Evolutionary conservation across 2,329 filamentous ascomycete species (phyloP).

Genomic region (Alternaria sp.): DNA sequence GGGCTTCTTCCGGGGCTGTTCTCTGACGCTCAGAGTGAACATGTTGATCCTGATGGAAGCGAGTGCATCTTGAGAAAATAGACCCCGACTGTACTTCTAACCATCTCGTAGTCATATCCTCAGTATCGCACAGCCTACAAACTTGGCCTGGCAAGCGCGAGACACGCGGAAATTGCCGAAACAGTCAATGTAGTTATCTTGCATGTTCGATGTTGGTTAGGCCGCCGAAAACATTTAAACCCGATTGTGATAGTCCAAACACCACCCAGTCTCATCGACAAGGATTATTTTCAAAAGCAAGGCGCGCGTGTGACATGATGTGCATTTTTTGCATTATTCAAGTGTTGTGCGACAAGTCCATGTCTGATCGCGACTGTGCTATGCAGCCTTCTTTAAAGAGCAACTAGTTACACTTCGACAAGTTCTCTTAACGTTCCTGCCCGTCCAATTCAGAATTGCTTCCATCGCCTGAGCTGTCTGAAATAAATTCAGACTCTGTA

Average conservation of each 20-base stretch:
- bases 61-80: not conserved
- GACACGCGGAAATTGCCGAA: not conserved
- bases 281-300: conserved; percentile 6
- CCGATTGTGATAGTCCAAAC: conserved; percentile 4
- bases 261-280: conserved; percentile 7
- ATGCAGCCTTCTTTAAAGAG: not conserved
- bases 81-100: not conserved
- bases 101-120: not conserved
- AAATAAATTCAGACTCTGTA: not conserved
- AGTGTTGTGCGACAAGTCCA: conserved; percentile 2
- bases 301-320: conserved; percentile 3
- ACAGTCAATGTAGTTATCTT: not conserved
- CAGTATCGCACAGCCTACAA: not conserved
- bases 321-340: conserved; percentile 8
- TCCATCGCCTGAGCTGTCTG: not conserved
- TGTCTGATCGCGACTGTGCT: not conserved
- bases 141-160: not conserved
- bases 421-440: not conserved
- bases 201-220: conserved; percentile 7
- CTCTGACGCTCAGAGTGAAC: not conserved
- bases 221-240: conserved; percentile 1
- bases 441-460: not conserved
- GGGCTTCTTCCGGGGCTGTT: conserved; percentile 11
- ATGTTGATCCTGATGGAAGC: not conserved
- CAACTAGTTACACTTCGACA: conserved; percentile 1